Conservation (phyloP, 768 basidiomycete species). For the Amanita molliuscula region DNA sequence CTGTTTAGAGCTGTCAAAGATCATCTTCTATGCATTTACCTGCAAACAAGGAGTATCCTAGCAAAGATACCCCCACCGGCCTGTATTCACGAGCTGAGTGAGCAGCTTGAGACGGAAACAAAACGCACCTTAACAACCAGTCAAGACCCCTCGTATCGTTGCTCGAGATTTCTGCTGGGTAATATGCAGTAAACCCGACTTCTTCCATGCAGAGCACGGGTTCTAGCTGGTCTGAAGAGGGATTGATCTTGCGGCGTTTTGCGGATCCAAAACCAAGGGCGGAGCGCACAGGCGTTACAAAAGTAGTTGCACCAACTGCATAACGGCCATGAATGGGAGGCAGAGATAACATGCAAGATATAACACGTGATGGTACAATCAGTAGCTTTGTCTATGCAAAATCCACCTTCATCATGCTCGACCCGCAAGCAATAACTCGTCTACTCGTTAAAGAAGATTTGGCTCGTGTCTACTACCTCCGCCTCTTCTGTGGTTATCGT, state of each 20-base stretch:
- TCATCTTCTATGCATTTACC: slow-evolving; percentile 19
- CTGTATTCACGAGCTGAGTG: slow-evolving; percentile 14
- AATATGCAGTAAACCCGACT: slow-evolving; percentile 54
- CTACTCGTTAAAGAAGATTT: background rate
- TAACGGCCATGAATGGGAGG: slow-evolving; percentile 33
- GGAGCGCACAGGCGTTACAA: slow-evolving; percentile 34
- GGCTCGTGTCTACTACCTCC: slow-evolving; percentile 8
- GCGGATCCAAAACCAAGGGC: slow-evolving; percentile 28
- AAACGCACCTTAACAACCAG: slow-evolving; percentile 48
- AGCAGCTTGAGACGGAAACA: background rate
- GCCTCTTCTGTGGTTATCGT: slow-evolving; percentile 12
- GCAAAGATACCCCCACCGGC: slow-evolving; percentile 33
- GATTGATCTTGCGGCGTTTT: slow-evolving; percentile 20
- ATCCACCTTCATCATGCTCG: background rate
- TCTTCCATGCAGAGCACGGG: slow-evolving; percentile 48
- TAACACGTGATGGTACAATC: slow-evolving; percentile 2
- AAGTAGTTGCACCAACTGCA: slow-evolving; percentile 51
- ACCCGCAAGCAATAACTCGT: slow-evolving; percentile 2
- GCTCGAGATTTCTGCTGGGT: slow-evolving; percentile 38
- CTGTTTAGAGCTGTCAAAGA: background rate
- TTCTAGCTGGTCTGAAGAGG: slow-evolving; percentile 16
- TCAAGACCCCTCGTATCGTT: slow-evolving; percentile 30
- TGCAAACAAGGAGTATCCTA: slow-evolving; percentile 40
- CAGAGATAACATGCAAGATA: slow-evolving; percentile 30
- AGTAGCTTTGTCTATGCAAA: background rate